phyloP scores from a whole-genome alignment of 352 stramenopile species.

The Phytophthora sansomeana region DNA sequence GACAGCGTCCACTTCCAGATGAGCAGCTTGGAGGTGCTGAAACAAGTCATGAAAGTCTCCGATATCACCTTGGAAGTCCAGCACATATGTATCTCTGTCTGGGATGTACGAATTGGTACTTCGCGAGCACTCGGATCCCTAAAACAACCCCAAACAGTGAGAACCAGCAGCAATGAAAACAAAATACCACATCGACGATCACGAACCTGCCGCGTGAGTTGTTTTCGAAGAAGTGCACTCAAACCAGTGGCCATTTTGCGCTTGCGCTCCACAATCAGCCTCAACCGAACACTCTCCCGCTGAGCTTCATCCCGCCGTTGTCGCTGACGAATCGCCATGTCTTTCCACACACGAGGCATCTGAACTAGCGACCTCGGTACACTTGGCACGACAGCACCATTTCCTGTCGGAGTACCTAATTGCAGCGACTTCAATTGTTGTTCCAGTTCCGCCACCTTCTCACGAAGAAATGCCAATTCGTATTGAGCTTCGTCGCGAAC shows the following conservation, averaged over 20 bases:
- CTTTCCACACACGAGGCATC: slow-evolving; percentile 29
- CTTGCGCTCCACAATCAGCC: slow-evolving; percentile 36
- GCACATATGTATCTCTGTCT: slow-evolving; percentile 1
- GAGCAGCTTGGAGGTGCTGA: slow-evolving; percentile 38
- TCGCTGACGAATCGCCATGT: slow-evolving; percentile 27
- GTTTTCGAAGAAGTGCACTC: slow-evolving; percentile 29
- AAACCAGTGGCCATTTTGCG: slow-evolving; percentile 33
- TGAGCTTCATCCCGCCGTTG: slow-evolving; percentile 27
- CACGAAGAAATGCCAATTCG: slow-evolving; percentile 69
- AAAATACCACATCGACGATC: background rate
- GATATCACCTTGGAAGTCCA: slow-evolving; percentile 42
- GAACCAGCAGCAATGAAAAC: background rate
- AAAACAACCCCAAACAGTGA: background rate
- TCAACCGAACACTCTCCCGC: slow-evolving; percentile 40
- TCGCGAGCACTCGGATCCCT: slow-evolving; percentile 15
- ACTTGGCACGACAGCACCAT: background rate
- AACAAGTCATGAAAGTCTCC: slow-evolving; percentile 46
- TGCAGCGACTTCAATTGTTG: slow-evolving; percentile 54
- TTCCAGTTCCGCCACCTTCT: slow-evolving; percentile 64
- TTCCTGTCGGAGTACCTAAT: slow-evolving; percentile 3
- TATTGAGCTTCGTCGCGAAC: slow-evolving; percentile 56
- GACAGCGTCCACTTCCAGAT: slow-evolving; percentile 43
- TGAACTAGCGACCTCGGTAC: background rate
- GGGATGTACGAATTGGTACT: slow-evolving; percentile 1
- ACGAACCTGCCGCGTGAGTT: slow-evolving; percentile 34